These are phyloP conservation scores for Neonothopanus nambi DNA, from an alignment of 1,284 basidiomycete genomes.

Conservation along the genomic window DNA sequence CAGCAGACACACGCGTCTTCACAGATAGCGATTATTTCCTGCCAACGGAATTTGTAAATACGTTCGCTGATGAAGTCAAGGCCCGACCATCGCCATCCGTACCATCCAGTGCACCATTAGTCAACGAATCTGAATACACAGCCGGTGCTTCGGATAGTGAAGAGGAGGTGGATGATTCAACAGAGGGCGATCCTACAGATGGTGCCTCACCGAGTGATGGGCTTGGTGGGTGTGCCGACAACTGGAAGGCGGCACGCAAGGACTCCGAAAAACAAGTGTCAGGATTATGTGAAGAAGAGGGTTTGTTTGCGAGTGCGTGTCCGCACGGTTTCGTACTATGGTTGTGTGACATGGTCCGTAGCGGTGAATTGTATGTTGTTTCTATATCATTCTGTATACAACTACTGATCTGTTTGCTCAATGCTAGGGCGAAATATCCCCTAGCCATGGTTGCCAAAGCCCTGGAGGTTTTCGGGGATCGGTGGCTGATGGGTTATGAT, in stretches of 20 bases:
- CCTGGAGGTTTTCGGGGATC: conserved; percentile 15
- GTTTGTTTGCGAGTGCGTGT: conserved; percentile 33
- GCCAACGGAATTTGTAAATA: conserved; percentile 22
- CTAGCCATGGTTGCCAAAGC: conserved; percentile 23
- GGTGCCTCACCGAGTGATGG: not conserved
- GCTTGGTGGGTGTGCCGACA: conserved; percentile 19
- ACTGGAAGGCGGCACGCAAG: conserved; percentile 29
- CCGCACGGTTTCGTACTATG: conserved; percentile 32
- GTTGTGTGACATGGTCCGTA: conserved; percentile 34
- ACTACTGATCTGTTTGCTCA: not conserved
- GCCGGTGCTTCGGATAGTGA: not conserved
- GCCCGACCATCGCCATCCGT: not conserved
- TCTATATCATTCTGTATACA: not conserved
- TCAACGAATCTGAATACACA: not conserved
- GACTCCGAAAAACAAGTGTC: conserved; percentile 30
- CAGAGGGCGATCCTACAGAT: conserved; percentile 2
- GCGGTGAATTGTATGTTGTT: conserved; percentile 34
- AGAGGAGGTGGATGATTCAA: conserved; percentile 7
- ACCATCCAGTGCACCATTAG: no score
- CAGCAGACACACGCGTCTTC: conserved; percentile 22
- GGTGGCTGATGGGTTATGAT: conserved; percentile 32
- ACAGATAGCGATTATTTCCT: conserved; percentile 26
- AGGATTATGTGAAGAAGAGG: conserved; percentile 30
- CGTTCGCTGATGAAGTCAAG: conserved; percentile 21
- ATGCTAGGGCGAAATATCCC: conserved; percentile 34